Base-by-base conservation (phyloP, 768 basidiomycete species). In the Rhodotorula kratochvilovae region DNA sequence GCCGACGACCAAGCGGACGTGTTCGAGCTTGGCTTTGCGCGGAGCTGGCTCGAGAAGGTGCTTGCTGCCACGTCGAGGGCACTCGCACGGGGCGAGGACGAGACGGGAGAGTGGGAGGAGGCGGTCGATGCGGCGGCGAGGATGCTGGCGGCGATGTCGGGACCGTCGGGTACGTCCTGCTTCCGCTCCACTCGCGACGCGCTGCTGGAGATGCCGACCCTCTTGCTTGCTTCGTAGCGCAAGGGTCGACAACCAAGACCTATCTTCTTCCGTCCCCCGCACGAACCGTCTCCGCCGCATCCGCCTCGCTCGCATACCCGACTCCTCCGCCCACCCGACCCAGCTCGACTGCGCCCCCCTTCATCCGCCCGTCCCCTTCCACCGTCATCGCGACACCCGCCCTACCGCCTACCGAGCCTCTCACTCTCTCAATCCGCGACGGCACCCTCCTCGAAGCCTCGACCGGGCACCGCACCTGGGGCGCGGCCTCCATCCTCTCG, bases 401-500 rank as follows among this genome's bases (percentile, higher is more conserved):
- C 79, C 80, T 2, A 88, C 89, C 78, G 71, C 81, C 25, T 17
- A 89, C 60, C 39, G 83, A 77, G 80, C 78, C 42, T 60, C 68
- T 27, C 79, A 88, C 55, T 76, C 79, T 27, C 82, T 89, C 61
- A 83, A 87, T 79, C 81, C 91, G 50, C 87, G 87, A 77, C 88
- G 90, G 74, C 87, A 86, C 8, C 83, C 87, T 16, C 80, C 89
- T 51, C 82, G 85, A 36, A 81, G 80, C 51, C 82, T 84, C 21
- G 88, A 90, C 78, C 86, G 90, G 91, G 0, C 81, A 91, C 55
- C 89, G 91, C 79, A 91, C 89, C 76, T 92, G 90, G 90, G 89
- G 86, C n/a, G 87, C 88, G 76, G 85, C 88, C 21, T 87, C 90
- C 71, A 79, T 89, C 35, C 83, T 92, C 54, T 86, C 87, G 1